Percentiles rank a stretch among this genome's conserved stretches.
These are phyloP conservation scores for Ensete glaucum DNA, from an alignment of 176 grass and related monocot species.

Conservation along the genomic window DNA sequence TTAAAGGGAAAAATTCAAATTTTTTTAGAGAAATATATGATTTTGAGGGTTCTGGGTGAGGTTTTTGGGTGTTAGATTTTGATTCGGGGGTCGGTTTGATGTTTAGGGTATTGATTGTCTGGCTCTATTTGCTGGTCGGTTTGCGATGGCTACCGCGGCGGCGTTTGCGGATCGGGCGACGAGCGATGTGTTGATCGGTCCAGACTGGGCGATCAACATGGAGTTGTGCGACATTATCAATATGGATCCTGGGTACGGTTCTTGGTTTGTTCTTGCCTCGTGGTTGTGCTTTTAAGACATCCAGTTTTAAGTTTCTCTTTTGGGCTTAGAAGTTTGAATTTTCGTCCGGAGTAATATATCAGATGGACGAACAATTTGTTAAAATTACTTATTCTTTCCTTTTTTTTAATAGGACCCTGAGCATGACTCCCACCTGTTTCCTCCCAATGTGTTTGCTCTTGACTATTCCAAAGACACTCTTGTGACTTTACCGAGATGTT, in stretches of 20 bases:
- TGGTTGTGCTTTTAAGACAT: not conserved
- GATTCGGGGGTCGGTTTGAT: not conserved
- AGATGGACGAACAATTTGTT: not conserved
- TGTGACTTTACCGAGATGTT: no score
- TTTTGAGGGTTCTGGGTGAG: not conserved
- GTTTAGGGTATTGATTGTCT: not conserved
- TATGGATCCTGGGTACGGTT: constrained; percentile 67
- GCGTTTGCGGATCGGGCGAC: constrained; percentile 81
- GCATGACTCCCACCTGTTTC: not conserved
- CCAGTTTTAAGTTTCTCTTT: not conserved
- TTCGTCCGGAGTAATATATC: no score
- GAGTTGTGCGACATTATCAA: constrained; percentile 99
- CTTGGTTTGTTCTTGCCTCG: not conserved
- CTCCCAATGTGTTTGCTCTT: not conserved
- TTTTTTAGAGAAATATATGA: not conserved
- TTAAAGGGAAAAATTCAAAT: no score
- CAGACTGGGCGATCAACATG: constrained; percentile 94
- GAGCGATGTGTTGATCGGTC: constrained; percentile 79
- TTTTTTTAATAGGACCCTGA: no score
- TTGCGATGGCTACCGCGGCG: constrained; percentile 38
- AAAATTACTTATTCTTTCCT: not conserved
- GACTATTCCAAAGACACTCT: not conserved
- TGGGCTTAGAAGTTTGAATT: not conserved
- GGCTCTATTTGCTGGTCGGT: not conserved
- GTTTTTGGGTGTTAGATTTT: no score